Conservation (phyloP, 1,139 yeast genomes). For the Keqinozyma sinolaborantium region DNA sequence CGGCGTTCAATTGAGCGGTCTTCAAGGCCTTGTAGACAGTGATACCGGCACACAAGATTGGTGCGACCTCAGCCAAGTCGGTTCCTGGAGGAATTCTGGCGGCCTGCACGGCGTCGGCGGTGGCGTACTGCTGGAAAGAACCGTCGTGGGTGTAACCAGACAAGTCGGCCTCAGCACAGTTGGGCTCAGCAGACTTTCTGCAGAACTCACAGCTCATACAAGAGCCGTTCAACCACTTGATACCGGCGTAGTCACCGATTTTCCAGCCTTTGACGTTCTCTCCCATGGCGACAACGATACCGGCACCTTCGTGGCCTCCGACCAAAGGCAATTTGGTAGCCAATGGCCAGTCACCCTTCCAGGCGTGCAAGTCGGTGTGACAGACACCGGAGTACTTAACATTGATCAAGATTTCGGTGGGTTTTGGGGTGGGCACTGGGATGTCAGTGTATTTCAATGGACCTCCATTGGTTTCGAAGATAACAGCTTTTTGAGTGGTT, state of each 20-base stretch:
- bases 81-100: slow-evolving; percentile 70
- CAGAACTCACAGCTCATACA: slow-evolving; percentile 71
- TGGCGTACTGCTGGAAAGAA: slow-evolving; percentile 76
- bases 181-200: slow-evolving; percentile 60
- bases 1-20: slow-evolving; percentile 60
- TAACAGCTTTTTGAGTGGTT: slow-evolving; percentile 34
- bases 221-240: slow-evolving; percentile 74
- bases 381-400: slow-evolving; percentile 78
- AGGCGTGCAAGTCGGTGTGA: slow-evolving; percentile 77
- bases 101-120: slow-evolving; percentile 84
- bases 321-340: slow-evolving; percentile 65
- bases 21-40: slow-evolving; percentile 77
- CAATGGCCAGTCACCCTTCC: slow-evolving; percentile 81
- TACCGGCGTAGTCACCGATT: slow-evolving; percentile 70
- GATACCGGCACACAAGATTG: slow-evolving; percentile 80
- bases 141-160: slow-evolving; percentile 82
- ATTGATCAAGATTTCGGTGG: slow-evolving; percentile 63
- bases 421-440: slow-evolving; percentile 65
- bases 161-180: slow-evolving; percentile 63
- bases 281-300: slow-evolving; percentile 72
- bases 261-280: slow-evolving; percentile 62
- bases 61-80: slow-evolving; percentile 72
- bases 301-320: slow-evolving; percentile 86
- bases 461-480: slow-evolving; percentile 37
- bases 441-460: slow-evolving; percentile 57